Base-by-base conservation (phyloP, 2,329 filamentous ascomycete genomes). In the Colletotrichum sp. region DNA sequence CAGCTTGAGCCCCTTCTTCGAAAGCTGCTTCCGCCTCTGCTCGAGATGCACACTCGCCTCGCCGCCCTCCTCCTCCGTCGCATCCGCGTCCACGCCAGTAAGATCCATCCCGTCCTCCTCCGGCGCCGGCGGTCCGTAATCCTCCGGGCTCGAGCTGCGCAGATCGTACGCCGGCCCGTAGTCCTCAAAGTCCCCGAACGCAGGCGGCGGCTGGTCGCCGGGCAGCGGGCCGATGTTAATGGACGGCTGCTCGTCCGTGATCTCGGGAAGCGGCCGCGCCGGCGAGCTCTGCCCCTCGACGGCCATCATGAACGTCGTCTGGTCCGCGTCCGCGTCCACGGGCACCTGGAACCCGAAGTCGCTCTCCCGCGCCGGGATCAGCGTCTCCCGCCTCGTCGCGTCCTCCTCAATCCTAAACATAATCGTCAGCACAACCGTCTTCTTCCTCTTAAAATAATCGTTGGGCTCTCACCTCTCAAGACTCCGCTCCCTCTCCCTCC, bases 341-440 rank as follows among this genome's bases (percentile, higher is more conserved):
- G 89, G 89, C 18, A 90, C 85, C 34, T 90, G 85, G 24, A 91
- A 81, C 4, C 87, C 87, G 75, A 92, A 90, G 62, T 88, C 88
- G 75, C 89, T 91, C 34, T 88, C 87, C 12, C 87, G 84, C 21
- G 85, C 79, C 2, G 75, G 79, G 1, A 70, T 86, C 24, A 87
- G 74, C 1, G 84, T 86, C 24, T 84, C 84, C 10, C 85, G 85
- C 60, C 84, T 81, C 1, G 82, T 81, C 6, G 82, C 83, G n/a
- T 89, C 88, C 2, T 84, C 83, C 66, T 88, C 87, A 18, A 82
- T 69, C 34, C 76, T 81, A 32, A 36, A 24, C 52, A 30, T 16
- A 30, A 83, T 80, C 60, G n/a, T 84, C 84, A 34, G 28, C 52
- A 21, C 0, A 12, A 39, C 24, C 57, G 34, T 66, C 16, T 16